Evolutionary conservation across 2,329 filamentous ascomycete species (phyloP), one percentile per base, ranked within the genome.

Genomic region (Paecilomyces dactylethromorphus): DNA sequence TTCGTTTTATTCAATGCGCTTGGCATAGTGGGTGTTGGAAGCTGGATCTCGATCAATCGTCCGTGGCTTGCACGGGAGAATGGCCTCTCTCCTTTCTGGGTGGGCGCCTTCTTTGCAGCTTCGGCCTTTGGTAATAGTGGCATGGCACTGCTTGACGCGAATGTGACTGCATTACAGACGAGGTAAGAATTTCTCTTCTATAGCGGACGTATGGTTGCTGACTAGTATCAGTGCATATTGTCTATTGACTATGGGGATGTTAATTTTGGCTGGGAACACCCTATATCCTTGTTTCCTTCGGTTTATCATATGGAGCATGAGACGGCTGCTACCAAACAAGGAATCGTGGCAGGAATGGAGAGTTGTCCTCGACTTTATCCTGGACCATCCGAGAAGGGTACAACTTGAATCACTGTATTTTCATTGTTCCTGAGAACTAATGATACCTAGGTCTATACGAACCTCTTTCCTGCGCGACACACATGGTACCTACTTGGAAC

Each of bases 401-500:
- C 56, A 66, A 22, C 13, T 5, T 3, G 24, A 12, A 18, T 21
- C 7, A 4, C 18, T 4, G 13, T 18, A 7, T n/a, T 56, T 26
- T 10, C 3, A 24, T 4, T 12, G 4, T 11, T 12, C 15, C 18
- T 39, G n/a, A 18, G 13, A 45, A 22, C 53, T 35, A 56, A 39
- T 18, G 13, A 11, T 18, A 1, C 11, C 2, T 8, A 57, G 56
- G 56, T 55, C 0, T 74, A 74, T 55, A 74, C 72, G 3, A 71
- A 74, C 22, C 74, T 90, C 1, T 90, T 90, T 63, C 85, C 87
- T 0, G 77, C 80, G 2, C 77, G 81, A 0, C 82, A 84, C 55
- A 89, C 87, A 0, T 88, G 86, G 83, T 88, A 85, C 78, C 77
- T 90, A 0, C 71, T 88, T 10, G 82, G 81, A 54, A 84, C 87